Evolutionary conservation across 2,329 filamentous ascomycete species (phyloP).

Genomic region (Peltaster fructicola): DNA sequence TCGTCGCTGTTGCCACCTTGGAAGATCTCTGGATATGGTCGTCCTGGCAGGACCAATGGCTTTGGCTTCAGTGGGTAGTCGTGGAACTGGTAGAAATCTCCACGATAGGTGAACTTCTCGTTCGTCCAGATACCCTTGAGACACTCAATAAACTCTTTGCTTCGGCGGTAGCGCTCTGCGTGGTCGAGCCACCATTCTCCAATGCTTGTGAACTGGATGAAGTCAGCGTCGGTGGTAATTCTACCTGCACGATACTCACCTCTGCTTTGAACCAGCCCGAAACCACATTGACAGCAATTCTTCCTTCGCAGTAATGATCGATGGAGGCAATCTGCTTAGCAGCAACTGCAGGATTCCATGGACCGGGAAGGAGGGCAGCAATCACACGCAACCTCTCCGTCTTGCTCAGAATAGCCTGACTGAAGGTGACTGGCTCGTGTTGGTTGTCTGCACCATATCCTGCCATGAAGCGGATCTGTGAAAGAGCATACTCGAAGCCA

Average conservation of each 20-base stretch:
- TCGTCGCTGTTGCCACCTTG: constrained; percentile 36
- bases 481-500: constrained; percentile 35
- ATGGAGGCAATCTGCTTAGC: constrained; percentile 38
- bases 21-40: constrained; percentile 35
- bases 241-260: constrained; percentile 9
- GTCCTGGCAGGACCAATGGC: constrained; percentile 26
- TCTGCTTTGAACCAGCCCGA: constrained; percentile 38
- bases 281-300: constrained; percentile 35
- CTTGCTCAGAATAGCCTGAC: constrained; percentile 30
- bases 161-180: constrained; percentile 33
- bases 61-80: constrained; percentile 34
- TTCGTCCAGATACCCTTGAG: constrained; percentile 36
- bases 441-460: constrained; percentile 27
- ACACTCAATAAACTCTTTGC: constrained; percentile 33
- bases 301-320: constrained; percentile 34
- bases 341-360: constrained; percentile 34
- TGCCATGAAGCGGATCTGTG: constrained; percentile 36
- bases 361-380: constrained; percentile 32
- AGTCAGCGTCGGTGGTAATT: constrained; percentile 3
- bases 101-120: constrained; percentile 31
- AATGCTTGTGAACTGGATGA: constrained; percentile 26
- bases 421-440: constrained; percentile 36
- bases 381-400: constrained; percentile 34
- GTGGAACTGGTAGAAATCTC: constrained; percentile 36
- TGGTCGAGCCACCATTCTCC: constrained; percentile 40